Evolutionary conservation across 257 asterid species (phyloP), one percentile per base, ranked within the genome.

Genomic region (Datura wrightii): DNA sequence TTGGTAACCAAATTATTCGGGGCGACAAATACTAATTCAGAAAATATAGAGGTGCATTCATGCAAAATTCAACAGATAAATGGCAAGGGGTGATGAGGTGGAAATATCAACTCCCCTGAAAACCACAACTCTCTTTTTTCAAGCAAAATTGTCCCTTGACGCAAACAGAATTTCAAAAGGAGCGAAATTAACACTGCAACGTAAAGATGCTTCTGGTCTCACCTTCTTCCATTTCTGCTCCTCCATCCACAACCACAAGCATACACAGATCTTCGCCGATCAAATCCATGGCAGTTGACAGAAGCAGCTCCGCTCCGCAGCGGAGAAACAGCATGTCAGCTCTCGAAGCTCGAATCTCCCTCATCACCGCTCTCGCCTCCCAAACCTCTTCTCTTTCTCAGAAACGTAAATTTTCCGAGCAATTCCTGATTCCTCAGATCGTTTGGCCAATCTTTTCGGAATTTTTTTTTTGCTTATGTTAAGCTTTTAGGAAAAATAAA

Each of bases 291-390:
- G 92, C 85, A 34, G n/a, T 69, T n/a, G 83, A 86, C 2, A 84
- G 86, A 80, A 87, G 85, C 24, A 84, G 83, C 60, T 66, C 83
- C 53, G 53, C 74, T 34, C 70, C 78, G 31, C 86, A 62, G 70
- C 82, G 70, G 60, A 78, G 82, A 78, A 72, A 72, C 53, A 5
- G 87, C 56, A 82, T 87, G 82, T 87, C 94, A 8, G 86, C 92
- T 67, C 14, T 87, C 11, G 94, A 95, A 87, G 79, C 95, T 72
- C 92, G 97, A 19, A 54, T 92, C 70, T 95, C 98, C 18, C 98
- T 95, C 66, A 88, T 95, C 83, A 53, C 88, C 46, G 98, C 98
- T 69, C 92, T 95, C n/a, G 96, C 96, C 24, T 88, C 92, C 41
- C 98, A 95, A 79, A 86, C 96, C 55, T 87, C 90, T 66, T 82